phyloP scores from a whole-genome alignment of 164 flowering plant species.

The Hamamelis virginiana region DNA sequence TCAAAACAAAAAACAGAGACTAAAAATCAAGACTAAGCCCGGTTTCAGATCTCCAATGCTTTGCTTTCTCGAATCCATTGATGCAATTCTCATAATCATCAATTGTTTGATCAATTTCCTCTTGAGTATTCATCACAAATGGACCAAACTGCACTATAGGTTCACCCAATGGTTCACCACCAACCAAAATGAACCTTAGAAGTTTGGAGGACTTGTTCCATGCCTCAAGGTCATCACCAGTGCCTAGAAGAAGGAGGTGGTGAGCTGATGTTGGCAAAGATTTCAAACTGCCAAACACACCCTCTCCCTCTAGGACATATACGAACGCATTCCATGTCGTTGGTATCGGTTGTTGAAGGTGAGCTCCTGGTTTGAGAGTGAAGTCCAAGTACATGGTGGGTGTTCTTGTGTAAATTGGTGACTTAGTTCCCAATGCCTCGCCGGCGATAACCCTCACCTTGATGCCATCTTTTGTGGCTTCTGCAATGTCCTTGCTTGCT shows the following conservation, averaged over 20 bases:
- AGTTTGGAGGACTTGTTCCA: slow-evolving; percentile 66
- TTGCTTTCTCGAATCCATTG: slow-evolving; percentile 83
- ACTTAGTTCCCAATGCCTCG: slow-evolving; percentile 61
- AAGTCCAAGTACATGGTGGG: slow-evolving; percentile 89
- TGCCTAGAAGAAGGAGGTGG: slow-evolving; percentile 57
- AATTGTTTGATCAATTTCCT: slow-evolving; percentile 73
- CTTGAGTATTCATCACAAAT: slow-evolving; percentile 91
- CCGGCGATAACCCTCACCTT: slow-evolving; percentile 82
- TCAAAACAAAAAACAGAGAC: neutral
- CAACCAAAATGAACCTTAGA: slow-evolving; percentile 65
- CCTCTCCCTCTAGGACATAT: slow-evolving; percentile 80
- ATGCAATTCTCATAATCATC: slow-evolving; percentile 56
- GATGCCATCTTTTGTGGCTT: slow-evolving; percentile 57
- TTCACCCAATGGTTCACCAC: slow-evolving; percentile 76
- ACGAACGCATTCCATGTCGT: slow-evolving; percentile 73
- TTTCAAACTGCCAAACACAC: slow-evolving; percentile 46
- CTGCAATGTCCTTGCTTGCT: slow-evolving; percentile 43
- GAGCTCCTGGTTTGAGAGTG: slow-evolving; percentile 65
- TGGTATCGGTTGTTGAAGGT: slow-evolving; percentile 65
- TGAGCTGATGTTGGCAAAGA: slow-evolving; percentile 40
- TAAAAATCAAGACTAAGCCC: slow-evolving; percentile 24
- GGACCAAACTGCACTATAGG: slow-evolving; percentile 77
- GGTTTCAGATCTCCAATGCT: slow-evolving; percentile 56
- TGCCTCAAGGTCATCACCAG: slow-evolving; percentile 60
- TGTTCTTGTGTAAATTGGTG: slow-evolving; percentile 74